Percentiles rank a stretch among this genome's conserved stretches.
Conservation (phyloP, 108 stramenopile species). For the Chaetoceros tenuissimus region DNA sequence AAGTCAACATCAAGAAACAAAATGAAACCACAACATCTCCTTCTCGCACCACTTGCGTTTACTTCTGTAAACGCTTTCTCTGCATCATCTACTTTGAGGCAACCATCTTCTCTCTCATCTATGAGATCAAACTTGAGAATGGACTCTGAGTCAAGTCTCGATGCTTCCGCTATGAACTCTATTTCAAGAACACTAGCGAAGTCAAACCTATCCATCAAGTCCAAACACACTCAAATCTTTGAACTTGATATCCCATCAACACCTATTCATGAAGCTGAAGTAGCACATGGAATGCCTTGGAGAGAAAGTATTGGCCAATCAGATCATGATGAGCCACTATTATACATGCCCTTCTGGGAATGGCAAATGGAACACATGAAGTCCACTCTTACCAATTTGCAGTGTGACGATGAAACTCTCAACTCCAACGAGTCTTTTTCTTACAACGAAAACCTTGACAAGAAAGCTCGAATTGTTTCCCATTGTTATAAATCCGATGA, state of each 20-base stretch:
- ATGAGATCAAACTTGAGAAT: too few relatives aligned
- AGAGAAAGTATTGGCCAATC: conserved; percentile 50
- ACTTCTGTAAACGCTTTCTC: too few relatives aligned
- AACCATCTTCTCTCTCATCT: too few relatives aligned
- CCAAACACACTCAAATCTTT: too few relatives aligned
- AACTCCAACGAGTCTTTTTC: conserved; percentile 50
- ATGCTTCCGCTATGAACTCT: too few relatives aligned
- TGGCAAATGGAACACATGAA: conserved; percentile 81
- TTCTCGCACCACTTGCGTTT: too few relatives aligned
- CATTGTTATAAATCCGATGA: conserved; percentile 60
- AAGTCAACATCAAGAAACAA: too few relatives aligned
- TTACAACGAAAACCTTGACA: conserved; percentile 57
- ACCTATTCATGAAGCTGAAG: conserved; percentile 33
- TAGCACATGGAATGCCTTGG: conserved; percentile 78
- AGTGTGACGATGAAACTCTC: conserved; percentile 28
- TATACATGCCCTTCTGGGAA: conserved; percentile 88
- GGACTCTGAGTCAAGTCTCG: too few relatives aligned
- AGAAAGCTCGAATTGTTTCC: conserved; percentile 71
- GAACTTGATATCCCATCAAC: conserved; percentile 3
- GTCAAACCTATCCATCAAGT: too few relatives aligned
- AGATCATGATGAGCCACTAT: conserved; percentile 36
- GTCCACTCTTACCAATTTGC: conserved; percentile 49
- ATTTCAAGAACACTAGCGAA: too few relatives aligned
- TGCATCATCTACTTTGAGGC: too few relatives aligned
- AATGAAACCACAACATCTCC: too few relatives aligned